Conservation (phyloP, 768 basidiomycete species). For the Phaeotremella fagi region DNA sequence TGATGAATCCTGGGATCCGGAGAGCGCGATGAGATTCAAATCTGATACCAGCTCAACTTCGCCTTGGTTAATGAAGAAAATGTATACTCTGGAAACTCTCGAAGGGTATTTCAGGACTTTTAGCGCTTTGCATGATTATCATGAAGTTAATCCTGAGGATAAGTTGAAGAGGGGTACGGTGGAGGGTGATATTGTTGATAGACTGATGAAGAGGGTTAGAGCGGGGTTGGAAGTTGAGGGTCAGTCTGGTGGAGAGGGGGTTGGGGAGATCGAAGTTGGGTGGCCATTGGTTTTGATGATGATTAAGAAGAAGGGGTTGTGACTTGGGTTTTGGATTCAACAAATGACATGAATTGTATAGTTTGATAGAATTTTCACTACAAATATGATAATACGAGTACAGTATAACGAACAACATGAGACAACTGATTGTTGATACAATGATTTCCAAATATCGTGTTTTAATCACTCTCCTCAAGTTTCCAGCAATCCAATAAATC, state of each 20-base stretch:
- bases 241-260: slow-evolving; percentile 10
- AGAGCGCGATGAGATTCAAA: slow-evolving; percentile 28
- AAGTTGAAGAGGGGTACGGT: slow-evolving; percentile 26
- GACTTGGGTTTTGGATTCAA: not conserved
- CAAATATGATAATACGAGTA: too few species aligned
- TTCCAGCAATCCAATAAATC: slow-evolving; percentile 13
- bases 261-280: slow-evolving; percentile 49
- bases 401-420: too few species aligned
- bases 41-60: slow-evolving; percentile 51
- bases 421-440: too few species aligned
- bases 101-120: slow-evolving; percentile 66
- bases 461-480: not conserved
- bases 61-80: slow-evolving; percentile 59
- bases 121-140: slow-evolving; percentile 65
- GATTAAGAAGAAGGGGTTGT: slow-evolving; percentile 36
- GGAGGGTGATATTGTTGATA: slow-evolving; percentile 62
- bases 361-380: too few species aligned
- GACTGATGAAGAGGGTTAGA: slow-evolving; percentile 54
- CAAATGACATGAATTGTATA: too few species aligned
- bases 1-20: slow-evolving; percentile 22
- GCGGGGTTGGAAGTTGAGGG: slow-evolving; percentile 41
- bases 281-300: slow-evolving; percentile 50
- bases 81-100: slow-evolving; percentile 63
- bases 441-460: too few species aligned
- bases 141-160: slow-evolving; percentile 62